Evolutionary conservation across 2,329 filamentous ascomycete species (phyloP).

Genomic region (Fusarium piperis): DNA sequence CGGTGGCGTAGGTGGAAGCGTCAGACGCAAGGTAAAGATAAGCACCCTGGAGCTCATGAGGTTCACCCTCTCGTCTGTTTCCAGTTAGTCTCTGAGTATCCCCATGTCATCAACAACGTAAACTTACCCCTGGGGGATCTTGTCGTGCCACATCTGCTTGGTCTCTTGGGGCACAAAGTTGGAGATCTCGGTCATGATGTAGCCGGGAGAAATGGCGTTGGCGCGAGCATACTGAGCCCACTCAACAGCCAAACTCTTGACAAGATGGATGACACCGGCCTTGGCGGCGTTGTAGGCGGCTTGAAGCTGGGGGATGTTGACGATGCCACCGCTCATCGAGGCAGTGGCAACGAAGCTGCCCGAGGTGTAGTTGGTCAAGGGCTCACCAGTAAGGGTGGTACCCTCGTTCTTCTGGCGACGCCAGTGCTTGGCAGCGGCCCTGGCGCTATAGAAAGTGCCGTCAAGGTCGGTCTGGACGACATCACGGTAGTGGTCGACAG

Average conservation of each 20-base stretch:
- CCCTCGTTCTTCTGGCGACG: slow-evolving; percentile 73
- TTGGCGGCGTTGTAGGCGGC: slow-evolving; percentile 67
- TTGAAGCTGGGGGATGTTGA: slow-evolving; percentile 63
- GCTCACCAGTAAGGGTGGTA: slow-evolving; percentile 48
- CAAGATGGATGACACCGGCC: slow-evolving; percentile 65
- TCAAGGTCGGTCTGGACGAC: slow-evolving; percentile 77
- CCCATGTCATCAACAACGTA: neutral
- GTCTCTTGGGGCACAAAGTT: slow-evolving; percentile 41
- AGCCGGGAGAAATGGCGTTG: slow-evolving; percentile 60
- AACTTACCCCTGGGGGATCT: slow-evolving; percentile 40
- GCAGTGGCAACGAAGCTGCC: slow-evolving; percentile 64
- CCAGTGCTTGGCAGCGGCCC: slow-evolving; percentile 73
- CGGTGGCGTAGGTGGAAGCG: slow-evolving; percentile 46
- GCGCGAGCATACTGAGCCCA: slow-evolving; percentile 67
- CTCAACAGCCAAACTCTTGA: slow-evolving; percentile 64
- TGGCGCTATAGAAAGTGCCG: slow-evolving; percentile 78
- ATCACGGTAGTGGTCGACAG: slow-evolving; percentile 71
- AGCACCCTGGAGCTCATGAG: slow-evolving; percentile 40
- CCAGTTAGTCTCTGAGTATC: slow-evolving; percentile 4
- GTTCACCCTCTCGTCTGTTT: slow-evolving; percentile 40
- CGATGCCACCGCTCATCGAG: slow-evolving; percentile 60
- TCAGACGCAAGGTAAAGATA: slow-evolving; percentile 44
- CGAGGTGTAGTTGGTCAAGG: slow-evolving; percentile 41
- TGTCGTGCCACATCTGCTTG: slow-evolving; percentile 41
- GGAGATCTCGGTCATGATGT: slow-evolving; percentile 42